Percentiles rank a stretch among this genome's conserved stretches.
Conservation (phyloP, 768 basidiomycete species). For the Naganishia friedmannii region DNA sequence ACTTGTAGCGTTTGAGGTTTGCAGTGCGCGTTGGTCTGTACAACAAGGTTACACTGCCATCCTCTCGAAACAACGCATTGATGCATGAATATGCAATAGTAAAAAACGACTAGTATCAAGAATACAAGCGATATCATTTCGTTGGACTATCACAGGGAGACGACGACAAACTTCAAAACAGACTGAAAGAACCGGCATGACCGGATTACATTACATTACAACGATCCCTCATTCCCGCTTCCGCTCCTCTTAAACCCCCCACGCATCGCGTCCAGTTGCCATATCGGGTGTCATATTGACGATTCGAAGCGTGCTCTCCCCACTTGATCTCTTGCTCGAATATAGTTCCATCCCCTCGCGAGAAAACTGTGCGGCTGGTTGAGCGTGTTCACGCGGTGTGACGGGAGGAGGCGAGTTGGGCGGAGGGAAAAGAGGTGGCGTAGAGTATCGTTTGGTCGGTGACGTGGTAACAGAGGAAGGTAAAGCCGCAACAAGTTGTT, state of each 20-base stretch:
- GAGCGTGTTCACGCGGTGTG: not conserved
- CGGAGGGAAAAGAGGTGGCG: constrained; percentile 20
- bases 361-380: not conserved
- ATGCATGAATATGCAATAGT: no score
- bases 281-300: constrained; percentile 18
- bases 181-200: no score
- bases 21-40: not conserved
- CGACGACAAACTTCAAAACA: no score
- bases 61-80: no score
- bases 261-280: not conserved
- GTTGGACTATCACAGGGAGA: no score
- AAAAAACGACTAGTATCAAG: no score
- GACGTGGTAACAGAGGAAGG: not conserved
- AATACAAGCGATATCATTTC: no score
- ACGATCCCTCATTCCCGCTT: no score
- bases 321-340: constrained; percentile 3
- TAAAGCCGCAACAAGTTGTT: not conserved
- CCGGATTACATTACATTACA: no score
- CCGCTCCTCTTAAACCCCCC: not conserved
- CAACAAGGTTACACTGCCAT: no score
- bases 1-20: not conserved
- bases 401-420: constrained; percentile 21
- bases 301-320: constrained; percentile 16
- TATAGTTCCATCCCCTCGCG: not conserved
- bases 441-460: constrained; percentile 20